These are phyloP conservation scores for Puccinia triticina DNA, from an alignment of 1,284 basidiomycete species.

Conservation along the genomic window DNA sequence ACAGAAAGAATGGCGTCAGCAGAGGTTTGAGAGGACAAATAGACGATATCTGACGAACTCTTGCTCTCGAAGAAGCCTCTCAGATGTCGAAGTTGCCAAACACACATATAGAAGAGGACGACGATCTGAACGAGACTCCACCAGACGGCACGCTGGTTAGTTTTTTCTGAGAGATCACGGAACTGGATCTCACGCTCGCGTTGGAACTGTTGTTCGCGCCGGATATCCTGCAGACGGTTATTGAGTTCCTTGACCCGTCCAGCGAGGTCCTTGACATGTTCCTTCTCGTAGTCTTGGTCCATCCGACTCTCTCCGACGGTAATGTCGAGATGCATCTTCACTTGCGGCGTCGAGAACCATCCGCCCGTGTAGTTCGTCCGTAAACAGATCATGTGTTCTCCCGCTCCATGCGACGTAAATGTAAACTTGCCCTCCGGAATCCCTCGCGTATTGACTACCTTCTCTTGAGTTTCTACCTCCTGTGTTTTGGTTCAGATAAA, in stretches of 20 bases:
- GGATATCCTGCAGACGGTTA: constrained; percentile 85
- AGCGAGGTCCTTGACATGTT: constrained; percentile 83
- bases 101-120: constrained; percentile 79
- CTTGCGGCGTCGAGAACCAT: constrained; percentile 82
- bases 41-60: constrained; percentile 49
- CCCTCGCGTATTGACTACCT: constrained; percentile 76
- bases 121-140: constrained; percentile 85
- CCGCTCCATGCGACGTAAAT: constrained; percentile 93
- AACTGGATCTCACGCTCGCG: constrained; percentile 88
- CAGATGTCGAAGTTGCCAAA: constrained; percentile 90
- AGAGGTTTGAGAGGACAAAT: constrained; percentile 53
- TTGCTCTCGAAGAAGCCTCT: constrained; percentile 63
- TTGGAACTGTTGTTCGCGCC: constrained; percentile 96
- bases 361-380: constrained; percentile 80
- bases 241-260: constrained; percentile 87
- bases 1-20: constrained; percentile 13
- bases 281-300: constrained; percentile 69
- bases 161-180: constrained; percentile 81
- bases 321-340: constrained; percentile 92
- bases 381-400: constrained; percentile 95
- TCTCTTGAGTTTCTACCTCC: constrained; percentile 29
- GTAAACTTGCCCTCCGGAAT: constrained; percentile 89
- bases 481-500: constrained; percentile 25
- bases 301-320: constrained; percentile 83
- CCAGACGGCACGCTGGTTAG: constrained; percentile 88